Evolutionary conservation across 2,329 filamentous ascomycete genomes (phyloP).

Genomic region (Clonostachys solani): DNA sequence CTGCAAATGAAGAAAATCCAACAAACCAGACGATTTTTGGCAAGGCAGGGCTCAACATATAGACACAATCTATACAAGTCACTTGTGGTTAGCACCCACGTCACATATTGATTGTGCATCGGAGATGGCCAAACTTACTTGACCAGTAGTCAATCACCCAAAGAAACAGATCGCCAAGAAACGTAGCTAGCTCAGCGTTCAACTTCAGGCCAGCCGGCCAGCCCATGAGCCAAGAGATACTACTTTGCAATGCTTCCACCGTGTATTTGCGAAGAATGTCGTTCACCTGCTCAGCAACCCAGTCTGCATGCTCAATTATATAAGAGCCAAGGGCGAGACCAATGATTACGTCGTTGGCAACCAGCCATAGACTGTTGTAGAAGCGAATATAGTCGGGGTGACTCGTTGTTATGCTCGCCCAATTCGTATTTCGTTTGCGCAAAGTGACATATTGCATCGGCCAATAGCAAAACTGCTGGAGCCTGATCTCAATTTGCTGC

Average conservation of each 20-base stretch:
- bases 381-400: slow-evolving; percentile 98
- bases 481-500: slow-evolving; percentile 92
- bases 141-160: slow-evolving; percentile 99
- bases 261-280: slow-evolving; percentile 75
- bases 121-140: slow-evolving; percentile 44
- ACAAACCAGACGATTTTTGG: slow-evolving; percentile 88
- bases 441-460: slow-evolving; percentile 93
- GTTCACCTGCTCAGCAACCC: slow-evolving; percentile 78
- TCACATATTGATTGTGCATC: background rate
- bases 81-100: background rate
- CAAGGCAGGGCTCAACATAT: slow-evolving; percentile 72
- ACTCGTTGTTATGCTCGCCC: slow-evolving; percentile 92
- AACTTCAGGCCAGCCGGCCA: slow-evolving; percentile 94
- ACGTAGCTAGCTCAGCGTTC: slow-evolving; percentile 89
- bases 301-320: slow-evolving; percentile 89
- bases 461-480: slow-evolving; percentile 99
- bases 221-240: slow-evolving; percentile 93
- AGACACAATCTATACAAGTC: slow-evolving; percentile 60
- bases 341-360: slow-evolving; percentile 97
- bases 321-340: slow-evolving; percentile 95
- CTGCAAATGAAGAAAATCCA: slow-evolving; percentile 90
- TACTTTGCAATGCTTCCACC: slow-evolving; percentile 80
- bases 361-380: slow-evolving; percentile 97
- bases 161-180: slow-evolving; percentile 89
- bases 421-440: slow-evolving; percentile 83